Percentiles rank a stretch among this genome's conserved stretches.
Conservation (phyloP, 345 rosid species). For the Alliaria petiolata region DNA sequence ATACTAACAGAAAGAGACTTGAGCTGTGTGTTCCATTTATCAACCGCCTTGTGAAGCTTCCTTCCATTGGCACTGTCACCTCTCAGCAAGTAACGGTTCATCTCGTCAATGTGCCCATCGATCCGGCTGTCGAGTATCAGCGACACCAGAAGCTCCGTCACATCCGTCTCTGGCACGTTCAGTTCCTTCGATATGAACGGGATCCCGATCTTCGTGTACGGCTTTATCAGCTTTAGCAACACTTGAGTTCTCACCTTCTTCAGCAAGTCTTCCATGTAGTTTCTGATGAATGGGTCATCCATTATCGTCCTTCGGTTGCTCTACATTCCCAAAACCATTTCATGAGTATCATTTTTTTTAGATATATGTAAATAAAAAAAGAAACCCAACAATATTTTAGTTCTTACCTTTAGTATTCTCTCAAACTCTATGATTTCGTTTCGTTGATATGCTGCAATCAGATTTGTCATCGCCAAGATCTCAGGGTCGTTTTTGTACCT, state of each 20-base stretch:
- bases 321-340: conserved; percentile 34
- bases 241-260: conserved; percentile 99
- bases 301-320: conserved; percentile 91
- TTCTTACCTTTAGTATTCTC: conserved; percentile 85
- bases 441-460: conserved; percentile 96
- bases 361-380: background rate
- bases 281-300: conserved; percentile 96
- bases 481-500: conserved; percentile 99
- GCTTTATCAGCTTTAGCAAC: conserved; percentile 94
- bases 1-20: conserved; percentile 61
- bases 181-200: conserved; percentile 97
- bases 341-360: background rate
- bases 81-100: conserved; percentile 84
- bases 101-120: conserved; percentile 97
- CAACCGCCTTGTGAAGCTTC: conserved; percentile 84
- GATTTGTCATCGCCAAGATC: conserved; percentile 98
- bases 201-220: conserved; percentile 85
- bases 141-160: conserved; percentile 85
- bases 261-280: conserved; percentile 93
- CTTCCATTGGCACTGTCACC: conserved; percentile 93
- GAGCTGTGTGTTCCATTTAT: conserved; percentile 96
- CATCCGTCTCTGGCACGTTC: conserved; percentile 92
- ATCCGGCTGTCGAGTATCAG: conserved; percentile 88
- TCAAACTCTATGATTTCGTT: conserved; percentile 96
- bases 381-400: background rate